Percentiles rank a stretch among this genome's conserved stretches.
phyloP scores from a whole-genome alignment of 2,329 filamentous ascomycete genomes.

The Monosporascus cannonballus region DNA sequence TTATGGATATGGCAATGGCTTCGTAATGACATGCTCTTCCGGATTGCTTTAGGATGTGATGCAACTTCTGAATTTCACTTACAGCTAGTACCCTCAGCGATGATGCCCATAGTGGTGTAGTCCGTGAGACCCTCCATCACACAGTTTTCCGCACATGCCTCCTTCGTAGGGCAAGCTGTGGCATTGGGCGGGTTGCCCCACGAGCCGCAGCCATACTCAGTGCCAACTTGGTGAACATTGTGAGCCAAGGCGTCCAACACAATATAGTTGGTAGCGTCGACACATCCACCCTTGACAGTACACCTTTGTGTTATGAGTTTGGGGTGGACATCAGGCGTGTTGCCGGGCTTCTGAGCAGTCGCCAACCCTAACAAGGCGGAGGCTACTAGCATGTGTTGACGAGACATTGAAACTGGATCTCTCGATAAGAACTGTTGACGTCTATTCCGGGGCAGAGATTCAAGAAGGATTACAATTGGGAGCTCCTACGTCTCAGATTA shows the following conservation, averaged over 20 bases:
- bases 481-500: neutral
- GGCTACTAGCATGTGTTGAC: constrained; percentile 15
- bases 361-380: constrained; percentile 25
- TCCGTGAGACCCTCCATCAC: constrained; percentile 43
- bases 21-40: too few relatives aligned
- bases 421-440: neutral
- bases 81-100: constrained; percentile 15
- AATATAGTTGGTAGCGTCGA: constrained; percentile 37
- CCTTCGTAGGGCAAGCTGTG: constrained; percentile 40
- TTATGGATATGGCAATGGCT: too few relatives aligned
- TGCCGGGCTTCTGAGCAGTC: constrained; percentile 27
- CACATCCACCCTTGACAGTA: constrained; percentile 43
- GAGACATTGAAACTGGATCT: constrained; percentile 15
- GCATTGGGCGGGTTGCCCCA: constrained; percentile 30
- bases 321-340: constrained; percentile 38
- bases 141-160: constrained; percentile 46
- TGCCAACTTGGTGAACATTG: constrained; percentile 33
- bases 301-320: constrained; percentile 43
- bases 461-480: neutral
- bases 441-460: neutral
- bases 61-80: neutral
- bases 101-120: constrained; percentile 32
- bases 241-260: constrained; percentile 43
- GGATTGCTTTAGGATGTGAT: neutral
- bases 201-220: constrained; percentile 26